Base-by-base conservation (phyloP, 371 early-diverging fungal species). In the Capillidium heterosporum region DNA sequence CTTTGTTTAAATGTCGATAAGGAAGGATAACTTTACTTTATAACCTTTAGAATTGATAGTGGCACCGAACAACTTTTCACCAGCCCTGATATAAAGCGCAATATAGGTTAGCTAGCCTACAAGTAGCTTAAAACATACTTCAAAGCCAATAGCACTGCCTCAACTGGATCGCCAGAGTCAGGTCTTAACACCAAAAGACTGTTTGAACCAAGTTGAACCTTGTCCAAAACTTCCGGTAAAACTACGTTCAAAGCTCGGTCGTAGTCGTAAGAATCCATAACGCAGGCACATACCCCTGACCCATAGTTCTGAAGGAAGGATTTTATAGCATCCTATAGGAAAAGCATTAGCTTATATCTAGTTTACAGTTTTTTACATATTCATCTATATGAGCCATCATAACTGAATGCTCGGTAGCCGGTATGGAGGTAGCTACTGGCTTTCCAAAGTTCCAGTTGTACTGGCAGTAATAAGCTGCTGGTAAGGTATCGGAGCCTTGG, bases 371-470 rank as follows among this genome's bases (percentile, higher is more conserved):
- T 40, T 56, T 24, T 62, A 71, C 72, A 21, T 62, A 68, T 63
- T 89, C 89, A 39, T 74, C 74, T 24, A 48, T 48, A 63, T 68
- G 75, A 11, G 87, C 64, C 0, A 80, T 88, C 90, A 89, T 88
- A 49, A 89, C 80, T 17, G 90, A 89, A 61, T 89, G 90, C 59
- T 89, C 90, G 2, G 87, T 89, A 0, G 90, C 87, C 0, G 90
- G 90, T 52, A 89, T 80, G 28, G 86, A 83, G 1, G 67, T 69
- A 0, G 68, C 90, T 10, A 87, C 74, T 0, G 87, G 78, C 8
- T 69, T 64, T 1, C 87, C 86, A 28, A 63, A 62, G 52, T 89
- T 89, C 39, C 86, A 74, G 21, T 73, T 53, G 50, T 69, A 77
- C 60, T 89, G 88, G 4, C 75, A 84, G 63, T 83, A 82, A 60